Evolutionary conservation across 768 basidiomycete species (phyloP), one percentile per base, ranked within the genome.

Genomic region (Leccinum rimulosum): DNA sequence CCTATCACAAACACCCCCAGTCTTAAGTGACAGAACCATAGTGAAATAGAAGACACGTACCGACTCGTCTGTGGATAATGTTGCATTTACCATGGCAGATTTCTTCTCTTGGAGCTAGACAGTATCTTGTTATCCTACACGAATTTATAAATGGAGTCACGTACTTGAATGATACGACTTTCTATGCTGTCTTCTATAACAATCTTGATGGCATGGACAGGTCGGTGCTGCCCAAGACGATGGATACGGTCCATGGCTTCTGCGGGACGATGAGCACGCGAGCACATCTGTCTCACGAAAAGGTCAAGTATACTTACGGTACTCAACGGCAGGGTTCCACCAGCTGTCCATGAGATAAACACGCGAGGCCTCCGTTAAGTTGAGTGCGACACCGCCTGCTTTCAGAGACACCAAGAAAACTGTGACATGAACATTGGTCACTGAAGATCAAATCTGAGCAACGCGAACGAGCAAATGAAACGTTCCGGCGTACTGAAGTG

Each of bases 221-320:
- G 95, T 25, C 96, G 84, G 63, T 86, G 88, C 73, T 98, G 95
- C n/a, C 95, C 95, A 47, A 97, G 79, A 60, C 95, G 88, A 76
- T 98, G 95, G 61, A 98, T 97, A 56, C 95, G 91, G 72, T 96
- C 95, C 94, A 96, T 98, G 3, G 93, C 93, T 83, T 94, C 89
- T 91, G 81, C 62, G 60, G 28, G 31, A 38, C 4, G 11, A 50
- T 60, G 35, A 60, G 53, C 7, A 66, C 38, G 48, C 47, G 6
- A 45, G 7, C 25, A 11, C 10, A 45, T 45, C 35, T 27, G 45
- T 30, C 45, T 50, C 38, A 17, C 33, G 19, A 45, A 11, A 28
- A 52, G 54, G 7, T 50, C 8, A 33, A 17, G 31, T 45, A 15
- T 22, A 80, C 90, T 76, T 71, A 91, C 90, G 89, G 67, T 82